Evolutionary conservation across 2,329 filamentous ascomycete species (phyloP), one percentile per base, ranked within the genome.

Genomic region (Sporothrix brunneoviolacea): DNA sequence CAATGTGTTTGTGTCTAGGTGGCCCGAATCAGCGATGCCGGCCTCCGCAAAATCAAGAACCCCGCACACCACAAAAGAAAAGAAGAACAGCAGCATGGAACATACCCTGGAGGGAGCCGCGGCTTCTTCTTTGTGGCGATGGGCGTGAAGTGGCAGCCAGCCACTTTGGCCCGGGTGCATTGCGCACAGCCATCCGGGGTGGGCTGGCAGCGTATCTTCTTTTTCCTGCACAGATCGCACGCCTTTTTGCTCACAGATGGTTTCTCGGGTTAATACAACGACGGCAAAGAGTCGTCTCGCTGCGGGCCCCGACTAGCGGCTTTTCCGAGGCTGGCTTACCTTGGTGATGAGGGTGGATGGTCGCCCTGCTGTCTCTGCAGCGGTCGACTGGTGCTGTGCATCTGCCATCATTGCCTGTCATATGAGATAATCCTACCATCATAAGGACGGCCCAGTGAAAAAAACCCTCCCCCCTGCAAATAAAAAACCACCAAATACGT

Each of bases 1-100:
- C 38, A 13, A 40, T 40, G 16, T 40, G 38, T 27, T 40, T 40
- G 38, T 40, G 38, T 40, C 38, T 40, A 27, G 38, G 16, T n/a
- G 22, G 22, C 12, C 38, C 22, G 38, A 21, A 40, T 40, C 28
- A 40, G 38, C 22, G 28, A 18, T 8, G n/a, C n/a, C n/a, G n/a
- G n/a, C n/a, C n/a, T n/a, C n/a, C n/a, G n/a, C n/a, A n/a, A n/a
- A n/a, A n/a, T n/a, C n/a, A n/a, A n/a, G n/a, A n/a, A n/a, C n/a
- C n/a, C n/a, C n/a, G n/a, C n/a, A n/a, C n/a, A n/a, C n/a, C n/a
- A 40, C 13, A 40, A 24, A 3, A 27, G 19, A 21, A 24, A 22
- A 40, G 38, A 21, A 40, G 28, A 24, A 38, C 18, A 38, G 36
- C 36, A 22, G 16, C 21, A 18, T 36, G 12, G n/a, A 16, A 18